Base-by-base conservation (phyloP, 2,329 filamentous ascomycete species). In the Madurella mycetomatis region DNA sequence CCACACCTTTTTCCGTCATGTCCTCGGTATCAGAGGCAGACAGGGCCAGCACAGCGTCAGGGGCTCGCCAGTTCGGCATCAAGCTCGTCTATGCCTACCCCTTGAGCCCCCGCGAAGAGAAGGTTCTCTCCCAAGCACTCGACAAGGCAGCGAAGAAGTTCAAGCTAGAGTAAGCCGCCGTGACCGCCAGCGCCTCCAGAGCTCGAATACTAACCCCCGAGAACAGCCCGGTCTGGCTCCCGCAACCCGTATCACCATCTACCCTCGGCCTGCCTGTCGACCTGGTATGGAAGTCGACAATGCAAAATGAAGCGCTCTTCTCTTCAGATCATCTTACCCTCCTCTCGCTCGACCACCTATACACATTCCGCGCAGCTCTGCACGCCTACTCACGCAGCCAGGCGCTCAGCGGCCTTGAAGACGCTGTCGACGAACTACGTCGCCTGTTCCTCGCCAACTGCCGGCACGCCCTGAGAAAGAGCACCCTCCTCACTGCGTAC, bases 301-400 rank as follows among this genome's bases (percentile, higher is more conserved):
- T 70, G 41, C 84, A 87, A 61, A 82, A 85, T 64, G 80, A 84
- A 54, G 68, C 82, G 19, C 72, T 87, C 50, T 86, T 84, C 72
- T 76, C 77, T 1, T 76, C 80, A 1, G 78, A 81, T 25, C 81
- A 82, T 16, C 73, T 87, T 11, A 83, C 77, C 0, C 70, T 87
- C 8, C 66, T 85, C 13, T 76, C 81, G 0, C 74, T 86, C 11
- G 84, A 87, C 66, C 76, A 81, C 47, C 67, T 85, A 44, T 87
- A 85, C 69, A 83, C 80, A 41, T 82, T 87, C 70, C 85, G 85
- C 66, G 74, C 75, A 45, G 80, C 82, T 1, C 73, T 87, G 11
- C 75, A 79, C 16, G 76, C 76, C 59, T 85, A 85, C 65, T 75
- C 79, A 4, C 73, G 73, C 54, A 76, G 73, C 1, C 68, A 66